Percentiles rank a stretch among this genome's conserved stretches.
Conservation (phyloP, 2,329 filamentous ascomycete genomes). For the Colletotrichum sp. region DNA sequence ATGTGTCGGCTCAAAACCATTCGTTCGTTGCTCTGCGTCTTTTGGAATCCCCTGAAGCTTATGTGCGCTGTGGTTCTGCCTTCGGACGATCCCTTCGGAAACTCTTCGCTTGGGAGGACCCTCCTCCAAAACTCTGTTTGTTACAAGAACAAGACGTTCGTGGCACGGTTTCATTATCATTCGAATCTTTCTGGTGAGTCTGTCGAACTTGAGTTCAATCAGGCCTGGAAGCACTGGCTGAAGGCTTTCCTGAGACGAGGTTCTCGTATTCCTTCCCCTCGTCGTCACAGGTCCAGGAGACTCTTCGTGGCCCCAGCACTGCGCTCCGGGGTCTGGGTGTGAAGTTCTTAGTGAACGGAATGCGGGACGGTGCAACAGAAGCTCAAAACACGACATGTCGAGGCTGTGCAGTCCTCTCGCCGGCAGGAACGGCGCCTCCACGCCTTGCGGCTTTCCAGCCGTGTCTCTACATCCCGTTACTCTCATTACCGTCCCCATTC, state of each 20-base stretch:
- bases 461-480: background rate
- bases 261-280: background rate
- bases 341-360: background rate
- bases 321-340: background rate
- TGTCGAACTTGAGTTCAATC: background rate
- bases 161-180: background rate
- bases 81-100: background rate
- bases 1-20: background rate
- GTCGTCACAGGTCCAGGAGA: background rate
- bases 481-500: background rate
- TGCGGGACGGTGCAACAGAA: background rate
- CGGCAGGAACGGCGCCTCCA: background rate
- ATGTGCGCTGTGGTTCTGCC: background rate
- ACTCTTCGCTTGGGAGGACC: background rate
- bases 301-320: background rate
- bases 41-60: background rate
- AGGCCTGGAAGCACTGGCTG: background rate
- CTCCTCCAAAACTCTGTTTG: background rate
- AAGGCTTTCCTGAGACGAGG: background rate
- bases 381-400: background rate
- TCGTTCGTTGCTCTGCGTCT: background rate
- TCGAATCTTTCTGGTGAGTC: background rate
- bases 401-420: slow-evolving; percentile 8
- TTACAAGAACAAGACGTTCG: background rate
- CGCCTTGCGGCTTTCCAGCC: background rate